Percentiles rank a stretch among this genome's conserved stretches.
phyloP scores from a whole-genome alignment of 352 stramenopile species.

The Phytopythium chamaehyphon region DNA sequence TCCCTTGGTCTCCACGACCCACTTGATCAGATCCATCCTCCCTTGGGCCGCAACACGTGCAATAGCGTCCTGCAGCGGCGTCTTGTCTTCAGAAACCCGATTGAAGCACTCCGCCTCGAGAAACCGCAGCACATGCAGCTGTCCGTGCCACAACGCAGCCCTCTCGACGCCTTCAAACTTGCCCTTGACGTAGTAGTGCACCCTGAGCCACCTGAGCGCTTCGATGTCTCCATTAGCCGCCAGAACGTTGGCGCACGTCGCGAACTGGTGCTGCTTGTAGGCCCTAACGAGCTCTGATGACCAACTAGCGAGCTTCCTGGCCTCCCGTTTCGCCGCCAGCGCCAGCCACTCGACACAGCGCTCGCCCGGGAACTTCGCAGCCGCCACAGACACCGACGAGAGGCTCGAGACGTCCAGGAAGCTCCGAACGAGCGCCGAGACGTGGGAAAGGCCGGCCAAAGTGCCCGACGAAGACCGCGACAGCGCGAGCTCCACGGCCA shows the following conservation, averaged over 20 bases:
- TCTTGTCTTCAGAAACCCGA: slow-evolving; percentile 20
- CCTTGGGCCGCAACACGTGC: slow-evolving; percentile 21
- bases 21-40: slow-evolving; percentile 17
- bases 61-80: slow-evolving; percentile 32
- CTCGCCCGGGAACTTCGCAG: slow-evolving; percentile 11
- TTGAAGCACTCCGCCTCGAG: slow-evolving; percentile 26
- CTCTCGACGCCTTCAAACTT: slow-evolving; percentile 32
- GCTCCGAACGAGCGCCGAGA: slow-evolving; percentile 15
- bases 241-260: slow-evolving; percentile 22
- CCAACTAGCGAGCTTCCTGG: slow-evolving; percentile 22
- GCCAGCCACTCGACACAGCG: slow-evolving; percentile 17
- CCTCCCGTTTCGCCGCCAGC: slow-evolving; percentile 22
- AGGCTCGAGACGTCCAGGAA: slow-evolving; percentile 30
- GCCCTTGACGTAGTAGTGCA: slow-evolving; percentile 25
- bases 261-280: slow-evolving; percentile 36
- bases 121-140: slow-evolving; percentile 27
- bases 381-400: slow-evolving; percentile 22
- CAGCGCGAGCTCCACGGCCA: slow-evolving; percentile 27
- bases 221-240: slow-evolving; percentile 18
- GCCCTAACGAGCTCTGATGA: slow-evolving; percentile 31
- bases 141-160: slow-evolving; percentile 28
- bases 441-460: slow-evolving; percentile 26
- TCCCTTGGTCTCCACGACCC: slow-evolving; percentile 35
- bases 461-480: slow-evolving; percentile 5
- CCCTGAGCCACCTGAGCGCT: slow-evolving; percentile 24